Conservation (phyloP, 768 basidiomycete species). For the Hysterangium stoloniferum region DNA sequence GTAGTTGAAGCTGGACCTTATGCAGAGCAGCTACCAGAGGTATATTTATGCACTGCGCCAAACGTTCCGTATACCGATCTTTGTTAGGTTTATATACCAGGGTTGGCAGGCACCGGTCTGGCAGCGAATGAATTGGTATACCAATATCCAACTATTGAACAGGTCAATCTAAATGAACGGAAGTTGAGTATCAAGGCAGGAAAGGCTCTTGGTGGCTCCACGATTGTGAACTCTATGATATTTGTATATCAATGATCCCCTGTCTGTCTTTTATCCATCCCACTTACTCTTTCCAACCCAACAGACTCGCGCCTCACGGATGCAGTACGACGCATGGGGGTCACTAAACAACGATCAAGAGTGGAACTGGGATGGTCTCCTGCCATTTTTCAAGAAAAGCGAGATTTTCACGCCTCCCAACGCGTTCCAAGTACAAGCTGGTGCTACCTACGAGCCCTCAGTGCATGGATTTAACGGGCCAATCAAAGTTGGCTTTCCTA, state of each 20-base stretch:
- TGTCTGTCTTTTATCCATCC: too few species aligned
- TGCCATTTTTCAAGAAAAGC: conserved; percentile 19
- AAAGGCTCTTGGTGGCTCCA: conserved; percentile 21
- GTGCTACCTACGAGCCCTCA: not conserved
- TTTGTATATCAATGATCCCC: conserved; percentile 12
- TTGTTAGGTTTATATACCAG: conserved; percentile 15
- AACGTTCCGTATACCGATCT: too few species aligned
- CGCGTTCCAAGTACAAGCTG: not conserved
- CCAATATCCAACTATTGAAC: conserved; percentile 13
- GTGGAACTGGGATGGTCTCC: conserved; percentile 21
- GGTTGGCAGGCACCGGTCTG: conserved; percentile 11
- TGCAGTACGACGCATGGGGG: conserved; percentile 18
- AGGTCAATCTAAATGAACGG: conserved; percentile 7
- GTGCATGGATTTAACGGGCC: conserved; percentile 4
- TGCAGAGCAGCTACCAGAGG: conserved; percentile 12
- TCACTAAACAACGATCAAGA: conserved; percentile 13
- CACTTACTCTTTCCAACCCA: conserved; percentile 11
- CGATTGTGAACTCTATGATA: conserved; percentile 19
- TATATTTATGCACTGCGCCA: not conserved
- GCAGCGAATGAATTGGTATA: conserved; percentile 15
- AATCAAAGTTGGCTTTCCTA: conserved; percentile 5
- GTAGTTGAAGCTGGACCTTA: conserved; percentile 19
- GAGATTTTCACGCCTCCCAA: conserved; percentile 31
- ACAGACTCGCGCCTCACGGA: conserved; percentile 13
- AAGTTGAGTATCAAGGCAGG: conserved; percentile 13